Evolutionary conservation across 148 eudicot genomes (phyloP), one percentile per base, ranked within the genome.

Genomic region (Diospyros lotus): DNA sequence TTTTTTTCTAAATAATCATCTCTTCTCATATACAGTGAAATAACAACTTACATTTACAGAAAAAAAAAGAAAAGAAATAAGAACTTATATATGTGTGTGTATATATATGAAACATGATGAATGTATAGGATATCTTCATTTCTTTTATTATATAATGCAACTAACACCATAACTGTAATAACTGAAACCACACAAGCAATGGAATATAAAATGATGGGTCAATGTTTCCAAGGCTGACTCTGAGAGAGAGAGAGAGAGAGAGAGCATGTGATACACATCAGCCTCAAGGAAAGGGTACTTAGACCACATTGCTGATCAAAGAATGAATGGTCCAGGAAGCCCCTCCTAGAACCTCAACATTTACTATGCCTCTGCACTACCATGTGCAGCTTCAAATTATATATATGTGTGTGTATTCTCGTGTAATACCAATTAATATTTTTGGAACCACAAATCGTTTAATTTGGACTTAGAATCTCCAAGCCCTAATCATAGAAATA

Each of bases 181-280:
- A 64, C 67, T 64, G 67, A 64, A 64, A 39, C 8, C 6, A 40
- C 41, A 39, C 10, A 11, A 14, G 41, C 40, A 48, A 41, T 40
- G 42, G 4, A 41, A 64, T 64, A 64, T 40, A 40, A 64, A 64
- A 64, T 64, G 67, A 11, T 41, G 5, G 14, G 48, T 64, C 15
- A 4, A 64, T 64, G 46, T 64, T 41, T 64, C 48, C 48, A 64
- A 64, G 67, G 0, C 28, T 28, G 28, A 28, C 28, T 28, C 28
- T 41, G 67, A 42, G 6, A 41, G 66, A 64, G 40, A 48, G 52
- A 48, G 52, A 48, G 52, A 48, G 52, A 7, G 4, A 3, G 52
- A 4, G 8, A 8, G 52, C 70, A 74, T 74, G 69, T 62, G 76
- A 50, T 74, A 28, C 76, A 74, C 69, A 74, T 74, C 60, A 62